Evolutionary conservation across 2,329 filamentous ascomycete species (phyloP), one percentile per base, ranked within the genome.

Genomic region (Elsinoe perseae): DNA sequence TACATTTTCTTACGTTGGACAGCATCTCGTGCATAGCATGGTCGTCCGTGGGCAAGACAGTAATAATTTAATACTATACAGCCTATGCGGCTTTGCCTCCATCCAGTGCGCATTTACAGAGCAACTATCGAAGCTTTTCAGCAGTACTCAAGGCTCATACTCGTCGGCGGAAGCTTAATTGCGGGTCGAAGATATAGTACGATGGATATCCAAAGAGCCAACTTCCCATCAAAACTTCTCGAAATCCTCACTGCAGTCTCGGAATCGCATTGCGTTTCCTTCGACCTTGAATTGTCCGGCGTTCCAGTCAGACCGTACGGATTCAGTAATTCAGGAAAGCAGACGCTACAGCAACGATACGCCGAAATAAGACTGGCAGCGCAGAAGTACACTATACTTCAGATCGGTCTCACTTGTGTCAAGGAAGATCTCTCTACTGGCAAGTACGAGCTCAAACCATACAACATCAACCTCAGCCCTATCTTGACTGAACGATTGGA

Each of bases 271-370:
- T 86, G 85, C 62, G 78, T 87, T 10, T 74, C 82, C 2, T 73
- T 87, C 57, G 84, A 87, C 64, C 73, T 86, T 10, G 84, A 87
- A 67, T 77, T 86, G 44, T 85, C 83, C 12, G 84, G 84, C 1
- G 82, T 87, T 20, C 73, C 75, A 2, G 68, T 67, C 10, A 75
- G 74, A 21, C 69, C 71, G 43, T 62, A 64, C 12, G 65, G 64
- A 56, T 61, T 64, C 56, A 67, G 67, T 34, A 64, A 65, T 10
- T 68, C 71, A 27, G 72, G 73, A 32, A 75, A 74, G 57, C 75
- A 75, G 28, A 77, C 76, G 2, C 69, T 86, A 1, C 79, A 86
- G 62, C 71, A 83, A 42, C 77, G 80, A 56, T 87, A 86, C 64
- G 68, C 72, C 9, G 82, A 86, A 60, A 74, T 75, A 57, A 84